Base-by-base conservation (phyloP, 2,329 filamentous ascomycete genomes). In the Aureobasidium mangrovei region DNA sequence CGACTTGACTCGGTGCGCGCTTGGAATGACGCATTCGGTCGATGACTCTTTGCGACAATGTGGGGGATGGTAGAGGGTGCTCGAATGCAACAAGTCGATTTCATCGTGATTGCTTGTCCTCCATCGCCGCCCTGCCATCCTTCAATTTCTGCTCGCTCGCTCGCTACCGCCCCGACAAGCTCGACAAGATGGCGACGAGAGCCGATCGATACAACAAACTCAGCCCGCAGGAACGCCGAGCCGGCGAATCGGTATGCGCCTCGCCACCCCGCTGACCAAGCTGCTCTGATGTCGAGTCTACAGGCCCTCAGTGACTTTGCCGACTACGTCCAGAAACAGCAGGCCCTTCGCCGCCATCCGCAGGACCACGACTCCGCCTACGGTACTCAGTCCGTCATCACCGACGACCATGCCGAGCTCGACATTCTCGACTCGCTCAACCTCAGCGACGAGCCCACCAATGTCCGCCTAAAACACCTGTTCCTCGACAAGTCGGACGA, bases 241-340 rank as follows among this genome's bases (percentile, higher is more conserved):
- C 88, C 73, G 90, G 90, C 62, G 91, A 96, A 74, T 82, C 87
- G 58, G 88, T 91, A 80, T 57, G 79, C 36, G 42, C 31, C 46
- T 38, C 36, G 49, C 27, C 32, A 39, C 47, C 27, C 27, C 38
- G 38, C 4, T 24, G 10, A 35, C 28, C 7, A 32, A 40, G 12
- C 45, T n/a, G 9, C 33, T 45, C 47, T 39, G 49, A 18, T 53
- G n/a, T 24, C 39, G 35, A 12, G 42, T 7, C 32, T 18, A 8
- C 58, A 84, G 81, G 91, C 91, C 9, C 79, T 98, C 54, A 93
- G 87, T 74, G 93, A 97, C 64, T 98, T 98, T 68, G 90, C 91
- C 69, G 93, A 98, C 65, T 97, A 96, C 65, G 93, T 96, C 60
- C 90, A 97, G 70, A 86, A 90, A 68, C 91, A 97, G 69, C 93